Base-by-base conservation (phyloP, 176 grass and related monocot genomes). In the Lolium rigidum region DNA sequence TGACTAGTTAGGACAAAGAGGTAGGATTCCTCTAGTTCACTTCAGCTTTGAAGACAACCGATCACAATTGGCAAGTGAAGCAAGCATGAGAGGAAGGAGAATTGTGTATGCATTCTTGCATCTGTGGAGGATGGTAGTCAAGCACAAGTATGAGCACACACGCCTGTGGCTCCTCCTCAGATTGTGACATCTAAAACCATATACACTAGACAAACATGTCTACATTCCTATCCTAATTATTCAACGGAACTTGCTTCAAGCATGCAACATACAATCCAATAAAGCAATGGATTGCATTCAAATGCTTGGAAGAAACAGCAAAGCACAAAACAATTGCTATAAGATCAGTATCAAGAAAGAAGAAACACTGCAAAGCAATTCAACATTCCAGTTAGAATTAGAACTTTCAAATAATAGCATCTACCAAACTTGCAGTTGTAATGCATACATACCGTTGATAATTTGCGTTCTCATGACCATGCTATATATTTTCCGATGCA, bases 281-380 rank as follows among this genome's bases (percentile, higher is more conserved):
- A 75, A 86, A 90, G 58, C 80, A 67, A 78, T 59, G 17, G 6
- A 7, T 75, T 15, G 24, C n/a, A 18, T 3, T 10, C 1, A 6
- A 81, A 51, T 91, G 75, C 85, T 81, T 85, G 64, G n/a, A 88
- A 88, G 85, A 80, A 91, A 91, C 50, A 80, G 59, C 48, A 70
- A 80, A 81, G 14, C 6, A 12, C 47, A 16, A 85, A 54, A 18
- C 14, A 18, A 11, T 49, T 74, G 6, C 12, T 24, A 16, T 10
- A 51, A 75, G 44, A 74, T 51, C 6, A 51, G 83, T n/a, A 9
- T 0, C 25, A 58, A 20, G 65, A 58, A 50, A 39, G 80, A 69
- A 77, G 16, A 41, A 56, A 24, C 66, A 74, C 37, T 79, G 70
- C 80, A 87, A 87, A 86, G 13, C 6, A 14, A 80, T 25, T 46